Base-by-base conservation (phyloP, 495 filamentous ascomycete genomes). In the Trichoderma reesei region DNA sequence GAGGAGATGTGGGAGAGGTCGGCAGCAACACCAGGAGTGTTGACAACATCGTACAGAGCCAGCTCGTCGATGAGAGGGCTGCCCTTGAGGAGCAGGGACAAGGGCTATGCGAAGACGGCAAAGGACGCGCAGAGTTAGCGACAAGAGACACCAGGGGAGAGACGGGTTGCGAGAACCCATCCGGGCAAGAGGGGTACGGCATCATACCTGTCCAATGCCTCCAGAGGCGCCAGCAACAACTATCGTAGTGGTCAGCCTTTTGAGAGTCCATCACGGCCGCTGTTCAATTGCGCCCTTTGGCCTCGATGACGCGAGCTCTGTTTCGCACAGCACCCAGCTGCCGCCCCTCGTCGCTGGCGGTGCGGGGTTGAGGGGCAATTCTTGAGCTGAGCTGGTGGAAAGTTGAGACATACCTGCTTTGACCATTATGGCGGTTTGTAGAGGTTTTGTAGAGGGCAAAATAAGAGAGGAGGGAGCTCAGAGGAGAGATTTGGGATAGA, bases 1-100 rank as follows among this genome's bases (percentile, higher is more conserved):
- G 91, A 90, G 51, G 94, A 96, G 79, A 98, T 98, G 79, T 98
- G 94, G 62, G 94, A 96, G 62, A 98, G 86, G 73, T 98, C 94
- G 65, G 94, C 86, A 48, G 93, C 86, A 64, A 98, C 94, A 75
- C 94, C 94, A 66, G 92, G 93, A 51, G 92, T 95, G 83, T 97
- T 96, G 75, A 97, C 94, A 66, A 98, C 91, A 93, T 98, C 94
- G 83, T 96, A 98, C 67, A 98, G 87, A 62, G 92, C 81, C 72
- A 98, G 88, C 80, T 97, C 89, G 70, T 92, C 86, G 67, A 98
- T 78, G 67, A 93, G 85, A 41, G 91, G 90, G 63, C 80, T 88
- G 65, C 86, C 82, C 84, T 98, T 98, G 69, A 96, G 79, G 70
- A 98, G 86, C 68, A 98, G 92, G 66, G 95, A 98, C 70, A 98